Evolutionary conservation across 78 protist species (phyloP).

Genomic region (Speleostelium caveatum): DNA sequence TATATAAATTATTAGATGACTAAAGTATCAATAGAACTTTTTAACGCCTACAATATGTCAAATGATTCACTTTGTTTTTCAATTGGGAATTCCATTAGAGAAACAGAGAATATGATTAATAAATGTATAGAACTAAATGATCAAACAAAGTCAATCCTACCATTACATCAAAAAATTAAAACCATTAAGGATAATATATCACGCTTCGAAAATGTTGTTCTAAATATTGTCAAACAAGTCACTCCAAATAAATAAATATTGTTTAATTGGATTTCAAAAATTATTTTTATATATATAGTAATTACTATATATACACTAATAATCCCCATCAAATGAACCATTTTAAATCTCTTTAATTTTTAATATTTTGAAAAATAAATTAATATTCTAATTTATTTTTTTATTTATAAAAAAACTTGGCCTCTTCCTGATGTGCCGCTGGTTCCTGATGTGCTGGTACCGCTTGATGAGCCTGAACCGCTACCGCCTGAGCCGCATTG

Average conservation of each 20-base stretch:
- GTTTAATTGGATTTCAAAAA: no score
- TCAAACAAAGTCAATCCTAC: constrained; percentile 18
- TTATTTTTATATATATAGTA: no score
- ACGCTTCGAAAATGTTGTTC: constrained; percentile 11
- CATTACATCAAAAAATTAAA: constrained; percentile 32
- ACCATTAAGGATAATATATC: constrained; percentile 4
- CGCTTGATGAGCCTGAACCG: constrained; percentile 34
- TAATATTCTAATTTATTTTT: no score
- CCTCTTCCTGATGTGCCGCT: not conserved
- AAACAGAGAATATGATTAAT: constrained; percentile 5
- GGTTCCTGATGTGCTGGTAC: not conserved
- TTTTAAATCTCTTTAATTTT: no score
- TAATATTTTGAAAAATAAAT: no score
- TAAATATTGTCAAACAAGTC: constrained; percentile 18
- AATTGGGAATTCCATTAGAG: not conserved
- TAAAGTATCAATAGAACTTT: constrained; percentile 51
- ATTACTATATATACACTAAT: no score
- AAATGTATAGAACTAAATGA: constrained; percentile 43
- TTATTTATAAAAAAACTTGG: not conserved
- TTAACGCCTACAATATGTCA: constrained; percentile 36
- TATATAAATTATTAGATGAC: constrained; percentile 20
- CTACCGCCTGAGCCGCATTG: no score
- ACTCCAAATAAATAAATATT: no score
- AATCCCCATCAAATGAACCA: no score
- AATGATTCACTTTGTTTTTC: constrained; percentile 9